Base-by-base conservation (phyloP, 441 rosid genomes). In the California macrophylla region DNA sequence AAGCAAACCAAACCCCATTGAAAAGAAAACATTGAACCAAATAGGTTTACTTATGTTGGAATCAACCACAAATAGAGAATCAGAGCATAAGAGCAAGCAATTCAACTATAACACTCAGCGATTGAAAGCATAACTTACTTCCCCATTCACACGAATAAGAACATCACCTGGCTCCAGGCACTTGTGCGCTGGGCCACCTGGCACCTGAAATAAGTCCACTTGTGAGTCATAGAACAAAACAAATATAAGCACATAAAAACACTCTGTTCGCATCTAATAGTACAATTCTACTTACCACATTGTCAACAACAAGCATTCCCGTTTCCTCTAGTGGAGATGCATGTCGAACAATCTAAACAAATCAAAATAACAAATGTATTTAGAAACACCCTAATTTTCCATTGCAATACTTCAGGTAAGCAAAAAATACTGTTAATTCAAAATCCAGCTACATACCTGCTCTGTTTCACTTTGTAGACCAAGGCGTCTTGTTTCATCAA, bases 81-180 rank as follows among this genome's bases (percentile, higher is more conserved):
- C 62, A 58, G 60, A 16, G 24, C 9, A 52, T 38, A 3, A 38
- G 45, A 9, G 29, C 30, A 58, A 45, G 52, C 52, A 45, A 45
- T 45, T 45, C 16, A 45, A 56, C 62, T 56, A 56, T n/a, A 26
- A 66, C 4, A 26, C 18, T 18, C 24, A 26, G 42, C 6, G 5
- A 40, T 26, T 47, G 15, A 30, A 60, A 54, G 30, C 20, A 64
- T 62, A 68, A 85, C 93, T 83, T 80, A 90, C 98, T 66, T 87
- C 91, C 69, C 94, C 88, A 71, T 94, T 90, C 82, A 90, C 83
- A 70, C 82, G 83, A 73, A 94, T 83, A 79, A 94, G 97, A 71
- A 94, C 91, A 84, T 92, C 98, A 66, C 98, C 98, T 3, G 98
- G 88, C 84, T 92, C 97, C 83, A 94, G 80, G 42, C 79, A 85